These are phyloP conservation scores for Alternaria triticimaculans DNA, from an alignment of 2,329 filamentous ascomycete genomes.

Conservation along the genomic window DNA sequence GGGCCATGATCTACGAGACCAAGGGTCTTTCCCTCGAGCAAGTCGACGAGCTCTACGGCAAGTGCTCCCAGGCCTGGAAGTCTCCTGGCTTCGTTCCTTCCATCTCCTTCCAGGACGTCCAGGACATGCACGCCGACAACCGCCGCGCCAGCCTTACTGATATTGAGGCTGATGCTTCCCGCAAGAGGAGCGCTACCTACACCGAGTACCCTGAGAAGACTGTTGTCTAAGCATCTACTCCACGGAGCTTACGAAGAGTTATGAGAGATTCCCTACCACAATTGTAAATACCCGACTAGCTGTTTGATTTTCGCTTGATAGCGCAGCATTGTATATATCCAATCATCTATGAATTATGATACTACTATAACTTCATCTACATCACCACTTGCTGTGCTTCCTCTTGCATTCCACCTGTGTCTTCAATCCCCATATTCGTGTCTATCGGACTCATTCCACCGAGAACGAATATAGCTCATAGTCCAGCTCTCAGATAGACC, in stretches of 20 bases:
- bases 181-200: slow-evolving; percentile 45
- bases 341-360: slow-evolving; percentile 4
- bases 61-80: slow-evolving; percentile 74
- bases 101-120: slow-evolving; percentile 48
- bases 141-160: slow-evolving; percentile 43
- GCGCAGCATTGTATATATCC: not conserved
- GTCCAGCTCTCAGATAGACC: not conserved
- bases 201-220: slow-evolving; percentile 32
- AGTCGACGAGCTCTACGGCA: slow-evolving; percentile 80
- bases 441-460: not conserved
- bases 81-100: slow-evolving; percentile 69
- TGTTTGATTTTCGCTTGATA: not conserved
- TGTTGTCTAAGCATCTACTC: slow-evolving; percentile 4
- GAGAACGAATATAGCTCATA: not conserved
- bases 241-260: not conserved
- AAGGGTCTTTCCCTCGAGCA: slow-evolving; percentile 79
- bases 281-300: not conserved
- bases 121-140: slow-evolving; percentile 32
- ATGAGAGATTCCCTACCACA: not conserved
- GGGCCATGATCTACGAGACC: slow-evolving; percentile 77
- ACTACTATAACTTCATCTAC: not conserved
- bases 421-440: not conserved
- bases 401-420: not conserved
- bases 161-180: slow-evolving; percentile 36
- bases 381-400: not conserved